Evolutionary conservation across 208 protist species (phyloP).

Genomic region (Trypanosoma boissoni): DNA sequence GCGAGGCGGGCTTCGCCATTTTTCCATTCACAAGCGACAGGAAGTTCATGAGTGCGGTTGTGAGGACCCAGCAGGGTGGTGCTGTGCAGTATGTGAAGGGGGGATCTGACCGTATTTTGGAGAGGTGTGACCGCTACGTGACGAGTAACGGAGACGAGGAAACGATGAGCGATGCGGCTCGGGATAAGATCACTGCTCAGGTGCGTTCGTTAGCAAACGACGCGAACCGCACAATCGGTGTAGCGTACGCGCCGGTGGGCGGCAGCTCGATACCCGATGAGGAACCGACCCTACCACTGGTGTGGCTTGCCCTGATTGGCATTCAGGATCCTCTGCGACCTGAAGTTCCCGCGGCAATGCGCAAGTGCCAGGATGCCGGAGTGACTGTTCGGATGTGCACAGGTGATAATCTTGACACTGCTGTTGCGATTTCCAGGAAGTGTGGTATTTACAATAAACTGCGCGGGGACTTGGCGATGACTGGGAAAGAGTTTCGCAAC

Average conservation of each 20-base stretch:
- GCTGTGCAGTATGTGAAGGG: conserved; percentile 88
- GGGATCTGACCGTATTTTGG: conserved; percentile 88
- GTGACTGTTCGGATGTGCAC: conserved; percentile 97
- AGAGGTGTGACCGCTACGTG: conserved; percentile 67
- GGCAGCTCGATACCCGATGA: conserved; percentile 37
- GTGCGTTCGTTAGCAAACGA: conserved; percentile 48
- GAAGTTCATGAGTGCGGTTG: conserved; percentile 86
- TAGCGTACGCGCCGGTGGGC: conserved; percentile 58
- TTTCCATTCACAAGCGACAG: conserved; percentile 87
- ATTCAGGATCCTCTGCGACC: conserved; percentile 95
- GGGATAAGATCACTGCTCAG: conserved; percentile 36
- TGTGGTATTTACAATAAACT: conserved; percentile 87
- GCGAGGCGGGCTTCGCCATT: conserved; percentile 43
- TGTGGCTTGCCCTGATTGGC: conserved; percentile 92
- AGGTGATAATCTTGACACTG: conserved; percentile 93
- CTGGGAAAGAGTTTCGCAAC: conserved; percentile 88
- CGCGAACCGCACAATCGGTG: conserved; percentile 84
- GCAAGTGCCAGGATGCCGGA: conserved; percentile 90
- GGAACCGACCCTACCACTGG: conserved; percentile 69
- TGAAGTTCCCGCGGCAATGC: conserved; percentile 91
- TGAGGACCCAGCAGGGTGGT: conserved; percentile 34
- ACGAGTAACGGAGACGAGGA: conserved; percentile 47
- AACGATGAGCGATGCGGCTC: conserved; percentile 32
- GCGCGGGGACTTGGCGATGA: conserved; percentile 76
- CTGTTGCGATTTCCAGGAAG: conserved; percentile 90